A percentile compares a stretch with the other conserved stretches of the same genome.
Conservation (phyloP, 2,329 filamentous ascomycete species). For the Plectosphaerella plurivora region DNA sequence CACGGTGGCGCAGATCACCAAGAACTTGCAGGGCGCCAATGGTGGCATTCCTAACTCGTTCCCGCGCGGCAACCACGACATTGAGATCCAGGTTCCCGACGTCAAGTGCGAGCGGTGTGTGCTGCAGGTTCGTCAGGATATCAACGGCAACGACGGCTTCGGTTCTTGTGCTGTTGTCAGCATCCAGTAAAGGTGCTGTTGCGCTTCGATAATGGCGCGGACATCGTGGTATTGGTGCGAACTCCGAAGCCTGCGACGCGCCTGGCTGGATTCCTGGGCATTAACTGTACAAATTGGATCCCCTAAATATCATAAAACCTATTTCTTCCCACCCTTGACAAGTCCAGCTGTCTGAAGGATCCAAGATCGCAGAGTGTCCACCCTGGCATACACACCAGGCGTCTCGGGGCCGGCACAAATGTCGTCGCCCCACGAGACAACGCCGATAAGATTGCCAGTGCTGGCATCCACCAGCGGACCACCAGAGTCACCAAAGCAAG, state of each 20-base stretch:
- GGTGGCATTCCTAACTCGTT: background rate
- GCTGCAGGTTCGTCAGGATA: conserved; percentile 3
- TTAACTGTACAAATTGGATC: no score
- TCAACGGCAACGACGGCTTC: conserved; percentile 1
- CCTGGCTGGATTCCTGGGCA: no score
- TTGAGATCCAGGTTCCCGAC: conserved; percentile 1
- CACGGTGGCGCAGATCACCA: background rate
- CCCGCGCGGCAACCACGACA: conserved; percentile 2
- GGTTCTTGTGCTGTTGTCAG: conserved; percentile 6
- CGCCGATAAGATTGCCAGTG: conserved; percentile 15
- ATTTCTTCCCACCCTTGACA: background rate
- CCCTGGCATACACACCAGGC: conserved; percentile 22
- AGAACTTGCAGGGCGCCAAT: background rate
- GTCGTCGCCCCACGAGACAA: conserved; percentile 25
- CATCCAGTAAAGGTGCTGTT: conserved; percentile 1
- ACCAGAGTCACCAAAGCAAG: conserved; percentile 26
- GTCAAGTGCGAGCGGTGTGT: background rate
- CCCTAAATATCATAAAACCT: no score
- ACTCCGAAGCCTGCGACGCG: no score
- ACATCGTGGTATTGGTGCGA: no score
- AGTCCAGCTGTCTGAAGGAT: conserved; percentile 17
- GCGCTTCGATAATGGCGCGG: no score
- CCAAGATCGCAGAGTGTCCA: conserved; percentile 19
- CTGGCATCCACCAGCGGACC: conserved; percentile 21
- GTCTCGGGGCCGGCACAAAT: conserved; percentile 17